phyloP scores from a whole-genome alignment of 345 rosid species.

The Clarkia xantiana region DNA sequence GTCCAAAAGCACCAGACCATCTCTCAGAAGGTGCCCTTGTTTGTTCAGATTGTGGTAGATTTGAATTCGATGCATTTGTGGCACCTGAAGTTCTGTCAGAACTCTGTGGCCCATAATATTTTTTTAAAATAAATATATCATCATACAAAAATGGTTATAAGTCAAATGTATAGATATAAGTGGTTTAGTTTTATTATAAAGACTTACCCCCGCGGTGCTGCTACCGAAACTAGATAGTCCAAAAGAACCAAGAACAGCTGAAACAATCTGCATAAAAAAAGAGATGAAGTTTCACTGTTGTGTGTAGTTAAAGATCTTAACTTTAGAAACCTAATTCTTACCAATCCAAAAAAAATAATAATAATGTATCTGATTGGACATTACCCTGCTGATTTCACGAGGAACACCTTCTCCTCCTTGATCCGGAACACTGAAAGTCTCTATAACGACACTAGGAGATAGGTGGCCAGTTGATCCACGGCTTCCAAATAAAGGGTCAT shows the following conservation, averaged over 20 bases:
- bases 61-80: constrained; percentile 14
- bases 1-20: constrained; percentile 37
- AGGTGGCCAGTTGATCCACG: constrained; percentile 18
- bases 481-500: constrained; percentile 28
- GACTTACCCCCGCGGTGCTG: constrained; percentile 29
- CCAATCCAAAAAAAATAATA: neutral
- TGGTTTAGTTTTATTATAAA: constrained; percentile 9
- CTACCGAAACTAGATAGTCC: constrained; percentile 39
- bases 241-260: constrained; percentile 65
- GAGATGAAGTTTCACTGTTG: neutral
- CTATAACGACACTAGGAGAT: constrained; percentile 46
- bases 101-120: constrained; percentile 19
- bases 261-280: constrained; percentile 39
- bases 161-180: no score
- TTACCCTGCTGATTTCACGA: constrained; percentile 59
- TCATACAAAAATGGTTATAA: no score
- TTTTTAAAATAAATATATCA: neutral
- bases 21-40: constrained; percentile 30
- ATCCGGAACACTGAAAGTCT: constrained; percentile 51
- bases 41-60: constrained; percentile 28
- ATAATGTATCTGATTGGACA: neutral
- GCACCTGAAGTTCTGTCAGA: constrained; percentile 31
- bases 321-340: neutral
- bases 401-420: constrained; percentile 68
- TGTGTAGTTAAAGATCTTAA: neutral